Base-by-base conservation (phyloP, 208 protist genomes). In the Novymonas esmeraldas region DNA sequence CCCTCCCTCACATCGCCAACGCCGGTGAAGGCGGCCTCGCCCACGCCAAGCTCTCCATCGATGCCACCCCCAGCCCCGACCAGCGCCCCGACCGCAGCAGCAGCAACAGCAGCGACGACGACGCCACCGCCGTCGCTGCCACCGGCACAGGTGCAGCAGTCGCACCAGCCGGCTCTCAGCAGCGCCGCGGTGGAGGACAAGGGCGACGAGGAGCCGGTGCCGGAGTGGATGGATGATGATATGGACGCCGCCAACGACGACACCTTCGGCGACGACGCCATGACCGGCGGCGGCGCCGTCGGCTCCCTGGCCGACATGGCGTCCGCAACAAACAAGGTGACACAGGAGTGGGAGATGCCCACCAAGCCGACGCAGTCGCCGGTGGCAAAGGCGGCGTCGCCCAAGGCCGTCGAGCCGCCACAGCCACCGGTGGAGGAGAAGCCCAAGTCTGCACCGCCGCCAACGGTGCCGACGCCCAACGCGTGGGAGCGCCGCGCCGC, bases 191-290 rank as follows among this genome's bases (percentile, higher is more conserved):
- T 57, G n/a, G 31, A 51, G 29, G 59, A 50, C 36, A 52, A 54
- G 10, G 54, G 39, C 1, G 71, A 69, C 24, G 64, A 70, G 33
- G 71, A 71, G 31, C 34, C 64, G 41, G 64, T 67, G 34, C 64
- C 71, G 49, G 64, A 71, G 64, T 77, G 73, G 67, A 54, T 65
- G 59, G 84, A 89, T 50, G 86, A 89, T 34, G 79, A 85, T 29
- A 77, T 88, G 66, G 86, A 95, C 75, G 73, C 56, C 18, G 78
- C 76, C 39, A 95, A 92, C 65, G 87, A 85, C 62, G 90, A 93
- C 73, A 95, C 90, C 39, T 95, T 95, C 46, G 90, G 90, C 62
- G 90, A 92, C 52, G 85, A 90, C 24, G 81, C 81, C 18, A 84
- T 89, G 73, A 58, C 60, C 18, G 78, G 67, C 46, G 62, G 60